Evolutionary conservation across 2,329 filamentous ascomycete genomes (phyloP).

Genomic region (Arthroderma uncinatum): DNA sequence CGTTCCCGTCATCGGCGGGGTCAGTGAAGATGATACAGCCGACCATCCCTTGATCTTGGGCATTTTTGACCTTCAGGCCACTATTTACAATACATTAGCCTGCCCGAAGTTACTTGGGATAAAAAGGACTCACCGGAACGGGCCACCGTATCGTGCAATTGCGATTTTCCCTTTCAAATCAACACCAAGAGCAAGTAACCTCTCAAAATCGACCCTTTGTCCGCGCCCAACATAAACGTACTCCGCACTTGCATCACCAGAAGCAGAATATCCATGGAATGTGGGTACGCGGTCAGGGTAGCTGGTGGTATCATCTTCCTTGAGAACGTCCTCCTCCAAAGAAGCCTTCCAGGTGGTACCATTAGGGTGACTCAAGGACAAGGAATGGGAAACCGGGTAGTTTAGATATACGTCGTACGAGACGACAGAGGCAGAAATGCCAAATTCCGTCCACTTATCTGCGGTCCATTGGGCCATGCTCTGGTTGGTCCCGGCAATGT

Average conservation of each 20-base stretch:
- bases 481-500: slow-evolving; percentile 24
- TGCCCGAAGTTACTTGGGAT: too few relatives aligned
- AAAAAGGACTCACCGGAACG: slow-evolving; percentile 22
- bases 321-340: slow-evolving; percentile 18
- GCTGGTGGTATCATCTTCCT: slow-evolving; percentile 17
- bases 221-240: slow-evolving; percentile 38
- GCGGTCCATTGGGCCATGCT: slow-evolving; percentile 24
- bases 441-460: slow-evolving; percentile 22
- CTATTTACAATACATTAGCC: slow-evolving; percentile 15
- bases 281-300: slow-evolving; percentile 31
- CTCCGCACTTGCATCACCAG: slow-evolving; percentile 37
- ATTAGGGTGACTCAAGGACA: slow-evolving; percentile 17
- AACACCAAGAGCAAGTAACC: slow-evolving; percentile 32
- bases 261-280: slow-evolving; percentile 40
- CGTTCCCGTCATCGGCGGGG: slow-evolving; percentile 37
- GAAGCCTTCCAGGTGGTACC: slow-evolving; percentile 16
- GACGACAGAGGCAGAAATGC: slow-evolving; percentile 17
- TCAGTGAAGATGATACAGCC: slow-evolving; percentile 38
- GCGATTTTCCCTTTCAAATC: slow-evolving; percentile 40
- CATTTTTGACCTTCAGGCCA: slow-evolving; percentile 40
- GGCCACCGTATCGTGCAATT: slow-evolving; percentile 36
- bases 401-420: slow-evolving; percentile 23
- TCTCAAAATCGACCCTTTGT: slow-evolving; percentile 37
- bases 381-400: slow-evolving; percentile 21
- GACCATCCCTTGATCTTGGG: slow-evolving; percentile 36